Conservation (phyloP, 2,329 filamentous ascomycete genomes). For the Dothideomycetes sp. region DNA sequence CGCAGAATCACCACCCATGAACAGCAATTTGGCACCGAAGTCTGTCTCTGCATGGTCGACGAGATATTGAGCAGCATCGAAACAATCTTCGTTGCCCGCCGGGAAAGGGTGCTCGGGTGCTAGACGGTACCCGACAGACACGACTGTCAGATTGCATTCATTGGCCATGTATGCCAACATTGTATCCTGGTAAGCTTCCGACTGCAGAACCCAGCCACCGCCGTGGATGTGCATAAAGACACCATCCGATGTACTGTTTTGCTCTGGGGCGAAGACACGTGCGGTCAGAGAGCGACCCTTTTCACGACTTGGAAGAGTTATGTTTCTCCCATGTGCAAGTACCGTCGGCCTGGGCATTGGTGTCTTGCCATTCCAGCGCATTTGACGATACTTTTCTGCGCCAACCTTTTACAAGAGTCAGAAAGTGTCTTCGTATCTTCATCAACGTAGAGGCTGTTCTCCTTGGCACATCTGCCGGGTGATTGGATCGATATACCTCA, state of each 20-base stretch:
- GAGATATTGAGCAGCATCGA: conserved; percentile 45
- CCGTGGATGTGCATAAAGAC: conserved; percentile 47
- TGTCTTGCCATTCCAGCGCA: conserved; percentile 43
- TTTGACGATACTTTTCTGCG: conserved; percentile 41
- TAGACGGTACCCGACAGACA: conserved; percentile 49
- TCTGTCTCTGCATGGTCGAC: conserved; percentile 33
- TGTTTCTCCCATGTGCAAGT: conserved; percentile 35
- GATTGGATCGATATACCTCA: conserved; percentile 26
- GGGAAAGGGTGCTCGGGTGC: conserved; percentile 51
- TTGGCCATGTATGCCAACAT: conserved; percentile 41
- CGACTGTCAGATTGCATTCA: conserved; percentile 34
- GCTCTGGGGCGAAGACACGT: conserved; percentile 39
- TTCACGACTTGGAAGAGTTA: conserved; percentile 42
- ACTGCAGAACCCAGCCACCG: conserved; percentile 35
- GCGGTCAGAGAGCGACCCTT: conserved; percentile 39
- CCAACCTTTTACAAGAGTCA: conserved; percentile 30
- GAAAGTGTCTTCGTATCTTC: not conserved
- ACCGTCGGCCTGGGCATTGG: conserved; percentile 36
- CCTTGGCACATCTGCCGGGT: too few relatives aligned
- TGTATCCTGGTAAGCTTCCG: conserved; percentile 32
- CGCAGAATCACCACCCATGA: conserved; percentile 40
- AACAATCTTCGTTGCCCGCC: conserved; percentile 43
- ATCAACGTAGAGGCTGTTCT: not conserved
- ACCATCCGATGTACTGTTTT: conserved; percentile 17
- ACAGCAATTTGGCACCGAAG: conserved; percentile 30